Evolutionary conservation across 2,329 filamentous ascomycete genomes (phyloP).

Genomic region (Xylariaceae sp.): DNA sequence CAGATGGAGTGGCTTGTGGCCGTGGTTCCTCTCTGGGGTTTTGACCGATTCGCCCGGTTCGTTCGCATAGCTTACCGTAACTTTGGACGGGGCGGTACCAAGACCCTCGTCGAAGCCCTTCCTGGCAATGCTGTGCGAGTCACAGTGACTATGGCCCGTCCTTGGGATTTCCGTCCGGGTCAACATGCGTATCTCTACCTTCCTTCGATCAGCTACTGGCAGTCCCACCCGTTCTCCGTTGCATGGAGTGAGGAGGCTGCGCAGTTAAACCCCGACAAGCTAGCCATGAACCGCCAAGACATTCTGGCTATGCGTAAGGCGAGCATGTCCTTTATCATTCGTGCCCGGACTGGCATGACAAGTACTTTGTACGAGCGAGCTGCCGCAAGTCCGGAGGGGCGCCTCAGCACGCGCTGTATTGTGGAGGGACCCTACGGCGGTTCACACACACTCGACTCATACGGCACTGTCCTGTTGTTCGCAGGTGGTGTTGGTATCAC

Average conservation of each 20-base stretch:
- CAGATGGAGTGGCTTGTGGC: conserved; percentile 56
- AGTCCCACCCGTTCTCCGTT: conserved; percentile 74
- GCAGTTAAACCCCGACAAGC: conserved; percentile 45
- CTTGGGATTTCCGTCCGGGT: conserved; percentile 70
- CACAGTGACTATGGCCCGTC: conserved; percentile 67
- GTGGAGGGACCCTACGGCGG: conserved; percentile 76
- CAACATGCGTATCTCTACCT: conserved; percentile 79
- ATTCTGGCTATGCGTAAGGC: conserved; percentile 56
- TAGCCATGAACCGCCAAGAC: conserved; percentile 56
- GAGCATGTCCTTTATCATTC: conserved; percentile 65
- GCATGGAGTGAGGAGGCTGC: conserved; percentile 69
- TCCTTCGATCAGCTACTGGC: conserved; percentile 64
- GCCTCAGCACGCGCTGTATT: conserved; percentile 58
- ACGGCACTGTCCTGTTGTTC: conserved; percentile 73
- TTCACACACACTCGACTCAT: conserved; percentile 64
- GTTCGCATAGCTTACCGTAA: conserved; percentile 60
- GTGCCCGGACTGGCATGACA: conserved; percentile 70
- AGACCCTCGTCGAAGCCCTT: conserved; percentile 66
- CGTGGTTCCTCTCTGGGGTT: conserved; percentile 61
- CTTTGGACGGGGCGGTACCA: conserved; percentile 59
- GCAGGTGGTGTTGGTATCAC: conserved; percentile 78
- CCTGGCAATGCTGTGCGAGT: conserved; percentile 70
- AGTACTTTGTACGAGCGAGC: conserved; percentile 64
- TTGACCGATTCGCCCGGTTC: conserved; percentile 58
- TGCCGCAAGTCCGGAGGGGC: conserved; percentile 53